A percentile compares a stretch with the other conserved stretches of the same genome.
Conservation (phyloP, 306 rosid species). For the Casuarina cunninghamiana region DNA sequence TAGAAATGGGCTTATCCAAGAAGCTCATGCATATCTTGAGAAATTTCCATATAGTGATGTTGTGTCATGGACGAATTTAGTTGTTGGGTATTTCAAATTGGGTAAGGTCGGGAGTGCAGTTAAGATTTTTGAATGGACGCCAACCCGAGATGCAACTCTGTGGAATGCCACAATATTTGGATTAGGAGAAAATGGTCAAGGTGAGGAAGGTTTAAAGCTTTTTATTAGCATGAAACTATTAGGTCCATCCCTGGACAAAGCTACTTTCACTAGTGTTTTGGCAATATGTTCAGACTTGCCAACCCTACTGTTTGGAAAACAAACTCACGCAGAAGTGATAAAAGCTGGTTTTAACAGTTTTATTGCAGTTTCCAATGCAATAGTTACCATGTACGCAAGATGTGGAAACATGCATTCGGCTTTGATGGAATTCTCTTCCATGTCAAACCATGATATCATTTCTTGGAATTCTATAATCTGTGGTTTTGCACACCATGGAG, state of each 20-base stretch:
- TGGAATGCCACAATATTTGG: constrained; percentile 59
- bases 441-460: constrained; percentile 43
- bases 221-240: constrained; percentile 46
- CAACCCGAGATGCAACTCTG: constrained; percentile 37
- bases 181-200: constrained; percentile 43
- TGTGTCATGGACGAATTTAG: constrained; percentile 50
- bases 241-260: constrained; percentile 41
- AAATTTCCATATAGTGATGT: constrained; percentile 42
- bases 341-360: constrained; percentile 38
- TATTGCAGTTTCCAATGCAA: constrained; percentile 50
- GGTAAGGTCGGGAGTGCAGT: constrained; percentile 41
- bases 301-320: constrained; percentile 42
- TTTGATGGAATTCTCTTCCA: constrained; percentile 39
- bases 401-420: constrained; percentile 56
- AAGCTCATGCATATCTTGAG: constrained; percentile 47
- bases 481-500: constrained; percentile 53
- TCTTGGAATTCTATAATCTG: constrained; percentile 59
- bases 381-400: constrained; percentile 59
- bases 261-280: constrained; percentile 49
- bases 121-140: constrained; percentile 35
- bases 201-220: constrained; percentile 53
- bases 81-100: constrained; percentile 49
- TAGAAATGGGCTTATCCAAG: constrained; percentile 40
- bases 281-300: constrained; percentile 50
- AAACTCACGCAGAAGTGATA: constrained; percentile 39